Conservation (phyloP, 1,139 yeast genomes). For the Suhomyces coccinellae region DNA sequence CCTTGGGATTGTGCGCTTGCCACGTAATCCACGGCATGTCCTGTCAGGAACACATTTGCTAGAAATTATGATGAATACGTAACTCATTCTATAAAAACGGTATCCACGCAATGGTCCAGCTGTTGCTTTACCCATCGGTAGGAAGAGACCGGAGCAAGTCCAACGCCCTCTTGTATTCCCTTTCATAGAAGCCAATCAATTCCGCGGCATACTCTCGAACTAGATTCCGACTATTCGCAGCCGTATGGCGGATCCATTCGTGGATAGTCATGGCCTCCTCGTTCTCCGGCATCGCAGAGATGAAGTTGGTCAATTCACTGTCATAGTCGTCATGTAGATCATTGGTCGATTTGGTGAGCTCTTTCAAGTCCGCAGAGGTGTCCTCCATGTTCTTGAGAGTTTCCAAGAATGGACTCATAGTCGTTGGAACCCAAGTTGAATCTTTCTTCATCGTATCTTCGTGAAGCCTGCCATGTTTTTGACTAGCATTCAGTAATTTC, state of each 20-base stretch:
- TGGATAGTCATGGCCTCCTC: slow-evolving; percentile 69
- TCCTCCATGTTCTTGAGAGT: slow-evolving; percentile 40
- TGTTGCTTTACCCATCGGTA: slow-evolving; percentile 18
- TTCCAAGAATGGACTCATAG: slow-evolving; percentile 27
- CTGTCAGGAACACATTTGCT: too few relatives aligned
- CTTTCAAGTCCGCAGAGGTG: slow-evolving; percentile 26
- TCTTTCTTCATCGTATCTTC: slow-evolving; percentile 10
- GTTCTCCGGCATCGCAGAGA: slow-evolving; percentile 66
- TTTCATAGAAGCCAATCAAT: slow-evolving; percentile 45
- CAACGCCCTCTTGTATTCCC: slow-evolving; percentile 47
- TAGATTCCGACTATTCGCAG: slow-evolving; percentile 38
- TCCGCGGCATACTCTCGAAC: slow-evolving; percentile 45
- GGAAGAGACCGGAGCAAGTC: slow-evolving; percentile 26
- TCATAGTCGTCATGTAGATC: slow-evolving; percentile 57
- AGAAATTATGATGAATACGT: too few relatives aligned
- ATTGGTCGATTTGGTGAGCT: slow-evolving; percentile 18
- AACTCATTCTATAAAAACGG: too few relatives aligned
- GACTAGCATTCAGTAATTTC: slow-evolving; percentile 8
- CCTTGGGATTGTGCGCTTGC: too few relatives aligned
- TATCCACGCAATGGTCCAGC: too few relatives aligned
- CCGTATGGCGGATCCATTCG: slow-evolving; percentile 65
- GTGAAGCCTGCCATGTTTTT: slow-evolving; percentile 15
- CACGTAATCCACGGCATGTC: too few relatives aligned
- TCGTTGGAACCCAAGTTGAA: slow-evolving; percentile 16
- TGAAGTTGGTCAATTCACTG: slow-evolving; percentile 62